phyloP scores from a whole-genome alignment of 176 grass and related monocot genomes.

The Hordeum vulgare region DNA sequence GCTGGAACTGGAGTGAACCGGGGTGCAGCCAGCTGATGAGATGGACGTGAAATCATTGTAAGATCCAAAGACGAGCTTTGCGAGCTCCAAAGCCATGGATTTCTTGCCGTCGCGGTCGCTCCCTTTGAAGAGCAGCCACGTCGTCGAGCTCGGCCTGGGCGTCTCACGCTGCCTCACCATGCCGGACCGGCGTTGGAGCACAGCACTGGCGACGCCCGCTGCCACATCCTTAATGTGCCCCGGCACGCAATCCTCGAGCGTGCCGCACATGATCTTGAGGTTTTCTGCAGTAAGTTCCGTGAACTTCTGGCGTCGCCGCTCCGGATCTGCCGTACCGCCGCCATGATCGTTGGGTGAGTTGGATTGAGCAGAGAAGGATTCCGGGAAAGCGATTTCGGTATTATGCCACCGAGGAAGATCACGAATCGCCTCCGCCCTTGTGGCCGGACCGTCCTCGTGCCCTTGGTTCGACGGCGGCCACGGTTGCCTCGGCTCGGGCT shows the following conservation, averaged over 20 bases:
- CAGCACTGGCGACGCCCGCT: conserved; percentile 55
- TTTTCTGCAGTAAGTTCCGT: conserved; percentile 82
- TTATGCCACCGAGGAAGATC: background rate
- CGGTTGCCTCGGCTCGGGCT: conserved; percentile 26
- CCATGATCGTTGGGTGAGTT: conserved; percentile 27
- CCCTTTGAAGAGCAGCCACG: conserved; percentile 90
- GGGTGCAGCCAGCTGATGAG: conserved; percentile 4
- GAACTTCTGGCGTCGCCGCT: conserved; percentile 42
- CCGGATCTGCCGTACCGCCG: background rate
- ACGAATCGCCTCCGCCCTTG: background rate
- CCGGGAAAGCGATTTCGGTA: conserved; percentile 11
- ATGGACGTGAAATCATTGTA: conserved; percentile 35
- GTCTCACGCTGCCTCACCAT: conserved; percentile 43
- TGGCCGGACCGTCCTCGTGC: background rate
- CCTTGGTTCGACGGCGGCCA: conserved; percentile 14
- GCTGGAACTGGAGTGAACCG: conserved; percentile 29
- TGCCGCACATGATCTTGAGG: conserved; percentile 58
- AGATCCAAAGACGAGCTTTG: conserved; percentile 66
- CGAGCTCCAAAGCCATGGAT: conserved; percentile 57
- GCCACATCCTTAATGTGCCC: conserved; percentile 32
- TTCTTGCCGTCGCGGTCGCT: conserved; percentile 55
- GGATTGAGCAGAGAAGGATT: conserved; percentile 29
- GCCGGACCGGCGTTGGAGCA: conserved; percentile 72
- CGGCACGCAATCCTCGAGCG: conserved; percentile 46
- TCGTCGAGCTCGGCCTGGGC: conserved; percentile 17